These are phyloP conservation scores for Kalmusia sp. DNA, from an alignment of 2,329 filamentous ascomycete genomes.

Conservation along the genomic window DNA sequence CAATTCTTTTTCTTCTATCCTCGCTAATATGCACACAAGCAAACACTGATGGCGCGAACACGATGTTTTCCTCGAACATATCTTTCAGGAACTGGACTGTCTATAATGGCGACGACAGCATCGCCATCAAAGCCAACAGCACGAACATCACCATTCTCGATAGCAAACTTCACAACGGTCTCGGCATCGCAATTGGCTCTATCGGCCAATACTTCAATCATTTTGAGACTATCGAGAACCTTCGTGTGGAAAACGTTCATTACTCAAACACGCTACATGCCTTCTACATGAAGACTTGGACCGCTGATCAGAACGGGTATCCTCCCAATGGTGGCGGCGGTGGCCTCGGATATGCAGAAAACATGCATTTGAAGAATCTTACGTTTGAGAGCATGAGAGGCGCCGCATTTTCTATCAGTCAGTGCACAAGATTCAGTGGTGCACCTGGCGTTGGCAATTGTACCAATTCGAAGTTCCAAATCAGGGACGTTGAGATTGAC, in stretches of 20 bases:
- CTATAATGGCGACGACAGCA: conserved; percentile 41
- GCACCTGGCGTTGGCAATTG: conserved; percentile 45
- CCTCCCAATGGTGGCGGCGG: conserved; percentile 67
- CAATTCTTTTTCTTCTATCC: background rate
- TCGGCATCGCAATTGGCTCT: conserved; percentile 63
- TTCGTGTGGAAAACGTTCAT: conserved; percentile 57
- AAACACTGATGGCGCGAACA: conserved; percentile 61
- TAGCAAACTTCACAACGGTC: conserved; percentile 51
- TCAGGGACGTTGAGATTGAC: conserved; percentile 41
- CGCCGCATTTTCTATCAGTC: conserved; percentile 45
- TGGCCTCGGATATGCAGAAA: conserved; percentile 55
- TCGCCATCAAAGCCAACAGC: conserved; percentile 63
- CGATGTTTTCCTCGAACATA: conserved; percentile 60
- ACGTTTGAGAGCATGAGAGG: conserved; percentile 30
- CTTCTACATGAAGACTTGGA: conserved; percentile 67
- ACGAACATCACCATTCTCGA: conserved; percentile 62
- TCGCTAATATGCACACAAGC: background rate
- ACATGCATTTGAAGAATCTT: conserved; percentile 49
- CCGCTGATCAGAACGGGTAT: conserved; percentile 57
- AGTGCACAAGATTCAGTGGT: conserved; percentile 50
- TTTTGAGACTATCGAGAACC: conserved; percentile 59
- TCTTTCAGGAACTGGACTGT: conserved; percentile 35
- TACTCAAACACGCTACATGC: conserved; percentile 56
- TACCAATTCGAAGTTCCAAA: conserved; percentile 50
- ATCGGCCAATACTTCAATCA: conserved; percentile 62